phyloP scores from a whole-genome alignment of 495 filamentous ascomycete species.

The Hypoxylon trugodes region DNA sequence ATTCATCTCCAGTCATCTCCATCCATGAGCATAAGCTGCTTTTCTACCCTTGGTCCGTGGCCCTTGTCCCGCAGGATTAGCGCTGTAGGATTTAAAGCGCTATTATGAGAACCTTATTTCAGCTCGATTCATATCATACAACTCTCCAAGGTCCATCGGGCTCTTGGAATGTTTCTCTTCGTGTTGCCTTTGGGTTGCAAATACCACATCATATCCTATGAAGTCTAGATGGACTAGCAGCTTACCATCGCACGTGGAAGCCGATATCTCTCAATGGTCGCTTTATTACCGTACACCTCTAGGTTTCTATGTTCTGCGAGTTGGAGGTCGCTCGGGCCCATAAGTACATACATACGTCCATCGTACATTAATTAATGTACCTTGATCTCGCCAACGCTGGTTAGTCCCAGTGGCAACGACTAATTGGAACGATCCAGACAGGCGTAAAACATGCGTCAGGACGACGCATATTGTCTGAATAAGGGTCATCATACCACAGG shows the following conservation, averaged over 20 bases:
- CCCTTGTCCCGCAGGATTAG: too few species aligned
- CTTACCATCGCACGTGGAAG: too few species aligned
- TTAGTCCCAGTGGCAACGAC: slow-evolving; percentile 18
- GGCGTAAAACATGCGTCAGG: slow-evolving; percentile 36
- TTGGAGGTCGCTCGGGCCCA: neutral
- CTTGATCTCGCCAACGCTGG: slow-evolving; percentile 12
- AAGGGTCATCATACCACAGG: slow-evolving; percentile 12
- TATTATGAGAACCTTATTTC: slow-evolving; percentile 18
- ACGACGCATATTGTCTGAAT: slow-evolving; percentile 25
- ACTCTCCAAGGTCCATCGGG: too few species aligned
- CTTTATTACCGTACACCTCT: too few species aligned
- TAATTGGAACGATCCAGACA: slow-evolving; percentile 25
- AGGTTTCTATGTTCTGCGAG: neutral
- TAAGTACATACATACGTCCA: too few species aligned
- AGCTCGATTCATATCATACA: slow-evolving; percentile 15
- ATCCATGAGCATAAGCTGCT: neutral
- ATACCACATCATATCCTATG: neutral
- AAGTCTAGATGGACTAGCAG: too few species aligned
- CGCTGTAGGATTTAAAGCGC: slow-evolving; percentile 16
- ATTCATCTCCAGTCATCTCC: neutral
- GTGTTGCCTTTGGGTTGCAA: neutral
- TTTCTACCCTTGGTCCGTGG: slow-evolving; percentile 1
- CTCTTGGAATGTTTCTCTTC: neutral
- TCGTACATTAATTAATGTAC: too few species aligned
- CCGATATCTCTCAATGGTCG: too few species aligned